Percentiles rank a stretch among this genome's conserved stretches.
phyloP scores from a whole-genome alignment of 202 grass and related monocot species.

The Panicum hallii region DNA sequence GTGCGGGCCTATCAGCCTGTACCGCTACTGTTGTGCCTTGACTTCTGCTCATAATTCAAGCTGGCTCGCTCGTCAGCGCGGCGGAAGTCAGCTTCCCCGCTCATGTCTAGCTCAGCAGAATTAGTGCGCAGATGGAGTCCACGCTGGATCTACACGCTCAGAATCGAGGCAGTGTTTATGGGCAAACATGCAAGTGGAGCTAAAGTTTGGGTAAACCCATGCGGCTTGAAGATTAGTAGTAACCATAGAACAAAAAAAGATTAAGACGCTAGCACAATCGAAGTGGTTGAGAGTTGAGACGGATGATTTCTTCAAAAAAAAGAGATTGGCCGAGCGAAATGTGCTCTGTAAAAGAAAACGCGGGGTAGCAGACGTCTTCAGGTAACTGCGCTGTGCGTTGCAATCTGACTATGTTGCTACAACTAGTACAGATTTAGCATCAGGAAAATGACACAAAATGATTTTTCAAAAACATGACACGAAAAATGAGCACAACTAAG shows the following conservation, averaged over 20 bases:
- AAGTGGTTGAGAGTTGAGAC: too few relatives aligned
- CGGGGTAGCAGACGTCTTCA: not conserved
- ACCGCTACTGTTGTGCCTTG: constrained; percentile 15
- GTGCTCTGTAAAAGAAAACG: not conserved
- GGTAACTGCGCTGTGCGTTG: not conserved
- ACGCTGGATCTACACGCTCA: not conserved
- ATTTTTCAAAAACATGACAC: not conserved
- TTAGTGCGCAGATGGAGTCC: not conserved
- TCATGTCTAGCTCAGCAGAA: not conserved
- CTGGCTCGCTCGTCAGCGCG: not conserved
- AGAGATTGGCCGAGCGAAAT: not conserved
- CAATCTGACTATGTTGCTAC: not conserved
- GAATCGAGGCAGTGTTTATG: not conserved
- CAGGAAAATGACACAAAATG: not conserved
- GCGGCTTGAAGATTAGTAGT: not conserved
- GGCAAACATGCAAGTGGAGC: not conserved
- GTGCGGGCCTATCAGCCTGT: not conserved
- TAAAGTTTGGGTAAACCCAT: not conserved
- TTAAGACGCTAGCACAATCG: too few relatives aligned
- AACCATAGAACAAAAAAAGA: too few relatives aligned
- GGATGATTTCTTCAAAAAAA: too few relatives aligned
- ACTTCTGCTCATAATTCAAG: not conserved
- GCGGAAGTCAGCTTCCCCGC: not conserved
- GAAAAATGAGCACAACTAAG: not conserved
- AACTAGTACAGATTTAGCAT: not conserved